Base-by-base conservation (phyloP, 163 green algal species). In the Botryococcus braunii region DNA sequence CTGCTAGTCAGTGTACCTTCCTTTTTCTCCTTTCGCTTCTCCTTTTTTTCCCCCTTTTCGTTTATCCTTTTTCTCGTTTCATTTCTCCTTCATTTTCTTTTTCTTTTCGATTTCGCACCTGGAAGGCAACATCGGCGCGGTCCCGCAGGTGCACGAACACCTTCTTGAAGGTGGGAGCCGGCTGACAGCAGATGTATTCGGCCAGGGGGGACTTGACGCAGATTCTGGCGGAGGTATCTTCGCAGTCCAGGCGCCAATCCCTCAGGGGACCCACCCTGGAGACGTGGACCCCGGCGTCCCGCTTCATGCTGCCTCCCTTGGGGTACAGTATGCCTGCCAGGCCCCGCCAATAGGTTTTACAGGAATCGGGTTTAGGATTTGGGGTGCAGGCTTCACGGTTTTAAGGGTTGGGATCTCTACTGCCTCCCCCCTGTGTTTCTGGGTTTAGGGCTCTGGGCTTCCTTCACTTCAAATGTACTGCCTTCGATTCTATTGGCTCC, bases 91-190 rank as follows among this genome's bases (percentile, higher is more conserved):
- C 17, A 21, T 55, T 27, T 27, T 13, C 46, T 55, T 27, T 27
- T 13, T 55, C 46, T 21, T n/a, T n/a, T n/a, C 5, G 2, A 37
- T 27, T 46, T 37, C 46, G 13, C 34, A 75, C 66, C 56, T 83
- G 41, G 39, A 70, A 21, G 55, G 56, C 77, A 35, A 92, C 72
- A 50, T 75, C 74, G 5, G 80, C 75, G 72, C 91, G 81, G 64
- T 88, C 87, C n/a, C 74, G 57, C 37, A 92, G 66, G 47, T 74
- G 64, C 0, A 57, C 59, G 35, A 80, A 85, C 9, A 82, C 40
- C 76, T 88, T 87, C 65, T 86, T 86, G 79, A 94, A 95, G 3
- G 68, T 25, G 37, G 74, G 5, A 11, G 79, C 37, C 4, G 91
- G 80, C 36, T 75, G 80, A 41, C 74, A 7, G 25, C 48, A 62